Conservation (phyloP, 2,329 filamentous ascomycete genomes). For the Aspergillus ochraceoroseus region DNA sequence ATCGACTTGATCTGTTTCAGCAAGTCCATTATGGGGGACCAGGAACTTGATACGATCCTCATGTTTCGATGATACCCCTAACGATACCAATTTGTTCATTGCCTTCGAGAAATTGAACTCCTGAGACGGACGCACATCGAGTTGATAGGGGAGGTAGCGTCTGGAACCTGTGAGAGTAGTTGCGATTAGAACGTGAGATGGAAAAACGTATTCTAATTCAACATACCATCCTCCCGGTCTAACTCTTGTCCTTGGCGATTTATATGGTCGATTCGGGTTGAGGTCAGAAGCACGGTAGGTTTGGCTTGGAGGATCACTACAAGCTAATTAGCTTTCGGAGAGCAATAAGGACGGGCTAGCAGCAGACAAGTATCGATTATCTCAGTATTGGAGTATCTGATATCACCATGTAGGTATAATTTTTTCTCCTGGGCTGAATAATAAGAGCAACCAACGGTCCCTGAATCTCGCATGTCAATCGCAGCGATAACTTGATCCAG, state of each 20-base stretch:
- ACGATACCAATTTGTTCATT: conserved; percentile 59
- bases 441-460: conserved; percentile 75
- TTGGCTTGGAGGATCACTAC: conserved; percentile 58
- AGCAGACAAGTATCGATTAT: conserved; percentile 55
- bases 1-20: conserved; percentile 40
- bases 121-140: conserved; percentile 64
- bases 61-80: conserved; percentile 51
- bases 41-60: conserved; percentile 53
- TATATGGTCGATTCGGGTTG: conserved; percentile 52
- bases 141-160: conserved; percentile 53
- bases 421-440: conserved; percentile 67
- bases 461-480: conserved; percentile 66
- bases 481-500: conserved; percentile 72
- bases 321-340: conserved; percentile 20
- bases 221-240: conserved; percentile 38
- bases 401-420: conserved; percentile 72
- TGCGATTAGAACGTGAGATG: neutral
- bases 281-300: conserved; percentile 57
- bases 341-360: conserved; percentile 14
- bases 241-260: conserved; percentile 41
- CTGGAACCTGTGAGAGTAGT: conserved; percentile 39
- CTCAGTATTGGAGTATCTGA: conserved; percentile 63
- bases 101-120: conserved; percentile 69
- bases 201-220: neutral
- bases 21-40: conserved; percentile 55